A percentile compares a stretch with the other conserved stretches of the same genome.
phyloP scores from a whole-genome alignment of 2,329 filamentous ascomycete species.

The Venturia aucupariae region DNA sequence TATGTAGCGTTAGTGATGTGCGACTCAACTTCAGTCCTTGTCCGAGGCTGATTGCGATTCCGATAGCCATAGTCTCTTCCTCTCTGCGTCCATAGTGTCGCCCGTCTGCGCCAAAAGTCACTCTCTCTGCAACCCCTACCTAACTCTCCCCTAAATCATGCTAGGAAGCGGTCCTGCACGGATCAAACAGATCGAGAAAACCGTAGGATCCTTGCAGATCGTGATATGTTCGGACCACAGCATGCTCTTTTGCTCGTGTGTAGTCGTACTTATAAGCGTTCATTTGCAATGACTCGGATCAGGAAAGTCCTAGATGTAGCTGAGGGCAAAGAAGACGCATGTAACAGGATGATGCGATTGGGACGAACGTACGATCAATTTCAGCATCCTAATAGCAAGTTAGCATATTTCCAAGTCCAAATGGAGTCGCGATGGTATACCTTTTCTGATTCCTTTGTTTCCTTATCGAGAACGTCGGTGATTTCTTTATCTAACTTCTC shows the following conservation, averaged over 20 bases:
- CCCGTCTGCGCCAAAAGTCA: neutral
- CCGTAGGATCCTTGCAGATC: neutral
- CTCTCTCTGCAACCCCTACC: neutral
- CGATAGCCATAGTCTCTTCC: neutral
- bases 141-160: neutral
- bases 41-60: neutral
- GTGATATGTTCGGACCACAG: neutral
- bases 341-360: neutral
- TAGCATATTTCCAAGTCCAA: constrained; percentile 10
- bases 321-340: neutral
- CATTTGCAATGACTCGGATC: constrained; percentile 1
- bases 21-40: neutral
- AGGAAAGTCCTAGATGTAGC: neutral
- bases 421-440: constrained; percentile 32
- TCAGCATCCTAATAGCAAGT: constrained; percentile 64
- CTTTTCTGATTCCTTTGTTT: constrained; percentile 88
- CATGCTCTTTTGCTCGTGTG: neutral
- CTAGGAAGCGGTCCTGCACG: neutral
- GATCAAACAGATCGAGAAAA: neutral
- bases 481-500: constrained; percentile 14
- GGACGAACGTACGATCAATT: constrained; percentile 60
- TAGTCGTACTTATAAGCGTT: neutral
- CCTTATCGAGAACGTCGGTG: constrained; percentile 70
- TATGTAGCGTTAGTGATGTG: constrained; percentile 15
- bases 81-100: neutral